Evolutionary conservation across 257 asterid species (phyloP).

Genomic region (Nicotiana tomentosiformis): DNA sequence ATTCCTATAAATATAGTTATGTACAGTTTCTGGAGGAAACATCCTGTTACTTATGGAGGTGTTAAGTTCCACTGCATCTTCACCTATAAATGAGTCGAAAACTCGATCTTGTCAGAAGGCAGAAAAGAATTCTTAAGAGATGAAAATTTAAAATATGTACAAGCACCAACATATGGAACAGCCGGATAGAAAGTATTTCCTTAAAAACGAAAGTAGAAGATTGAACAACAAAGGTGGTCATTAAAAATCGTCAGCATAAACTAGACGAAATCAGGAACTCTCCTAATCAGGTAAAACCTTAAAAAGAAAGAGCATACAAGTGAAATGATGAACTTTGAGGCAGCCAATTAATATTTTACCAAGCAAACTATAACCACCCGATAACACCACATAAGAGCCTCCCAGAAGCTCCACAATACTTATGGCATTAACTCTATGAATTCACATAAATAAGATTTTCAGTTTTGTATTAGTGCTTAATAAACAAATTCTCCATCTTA

Average conservation of each 20-base stretch:
- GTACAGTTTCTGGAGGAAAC: slow-evolving; percentile 30
- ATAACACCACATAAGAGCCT: neutral
- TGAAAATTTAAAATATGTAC: neutral
- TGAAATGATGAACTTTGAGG: neutral
- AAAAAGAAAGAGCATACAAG: neutral
- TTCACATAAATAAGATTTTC: neutral
- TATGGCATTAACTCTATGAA: neutral
- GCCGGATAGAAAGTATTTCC: neutral
- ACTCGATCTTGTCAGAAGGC: neutral
- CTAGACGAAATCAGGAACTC: neutral
- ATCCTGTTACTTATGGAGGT: slow-evolving; percentile 12
- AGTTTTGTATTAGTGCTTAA: neutral
- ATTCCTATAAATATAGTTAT: slow-evolving; percentile 3
- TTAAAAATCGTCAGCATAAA: neutral
- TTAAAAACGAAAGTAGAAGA: neutral
- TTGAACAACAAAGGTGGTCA: neutral
- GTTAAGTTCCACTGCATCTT: slow-evolving; percentile 41
- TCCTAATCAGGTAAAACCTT: neutral
- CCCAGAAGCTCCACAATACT: neutral
- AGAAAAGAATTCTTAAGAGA: neutral
- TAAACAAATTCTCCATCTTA: neutral
- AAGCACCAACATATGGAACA: neutral
- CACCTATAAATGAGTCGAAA: slow-evolving; percentile 48
- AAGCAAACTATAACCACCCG: neutral
- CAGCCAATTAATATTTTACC: neutral